Evolutionary conservation across 164 flowering plant species (phyloP), one percentile per base, ranked within the genome.

Genomic region (Magnolia officinalis): DNA sequence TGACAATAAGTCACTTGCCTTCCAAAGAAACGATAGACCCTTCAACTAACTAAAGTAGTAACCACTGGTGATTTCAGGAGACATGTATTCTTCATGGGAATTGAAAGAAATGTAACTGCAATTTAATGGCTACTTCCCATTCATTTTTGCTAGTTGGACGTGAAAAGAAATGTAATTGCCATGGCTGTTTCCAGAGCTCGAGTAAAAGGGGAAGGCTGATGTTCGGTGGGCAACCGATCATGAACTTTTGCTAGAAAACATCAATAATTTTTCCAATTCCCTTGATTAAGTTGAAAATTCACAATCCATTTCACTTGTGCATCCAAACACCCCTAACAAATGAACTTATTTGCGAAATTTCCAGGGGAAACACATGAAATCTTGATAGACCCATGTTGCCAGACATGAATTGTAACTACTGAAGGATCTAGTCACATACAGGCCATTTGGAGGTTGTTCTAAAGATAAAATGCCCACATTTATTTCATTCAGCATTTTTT

Each of bases 361-460:
- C 13, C 61, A 11, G 10, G 61, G 61, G 11, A 10, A 55, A 55
- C 61, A 55, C 16, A 55, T 55, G 61, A 11, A 55, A 55, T 55
- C 61, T 10, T 55, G 61, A 55, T 55, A 16, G 61, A 55, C 61
- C 18, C 16, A 55, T 55, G 61, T 37, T 37, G 45, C 6, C 6
- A 37, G 45, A 55, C 61, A 55, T 55, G 61, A 55, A 55, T 55
- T 55, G 61, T 55, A 16, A 55, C 61, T 55, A 16, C 61, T 9
- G 13, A 55, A 9, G 61, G 18, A 16, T 11, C 61, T 13, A 2
- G 18, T 55, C 61, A 11, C 11, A 11, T 11, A 11, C 10, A 55
- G 18, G 61, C 45, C 50, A 67, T 67, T 67, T 67, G 70, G 26
- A 67, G 70, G 16, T 67, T 29, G 18, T 67, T 67, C 37, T 29